Conservation (phyloP, 2,329 filamentous ascomycete species). For the Chrysoporthe puriensis region DNA sequence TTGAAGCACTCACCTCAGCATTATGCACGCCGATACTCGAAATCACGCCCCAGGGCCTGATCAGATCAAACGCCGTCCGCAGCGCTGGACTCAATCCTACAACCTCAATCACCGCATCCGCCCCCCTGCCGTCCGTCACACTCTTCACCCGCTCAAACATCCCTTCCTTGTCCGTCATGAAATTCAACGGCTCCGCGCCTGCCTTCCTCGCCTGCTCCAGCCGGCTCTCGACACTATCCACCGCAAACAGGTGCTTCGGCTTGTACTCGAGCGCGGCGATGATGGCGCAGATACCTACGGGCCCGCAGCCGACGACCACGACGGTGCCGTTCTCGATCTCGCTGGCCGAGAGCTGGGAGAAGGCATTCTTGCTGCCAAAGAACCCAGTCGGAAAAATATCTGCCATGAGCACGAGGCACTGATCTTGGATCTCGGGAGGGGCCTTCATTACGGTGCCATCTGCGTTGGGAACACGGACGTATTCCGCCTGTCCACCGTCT, state of each 20-base stretch:
- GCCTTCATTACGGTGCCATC: conserved; percentile 81
- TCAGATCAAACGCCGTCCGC: conserved; percentile 70
- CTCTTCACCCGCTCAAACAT: conserved; percentile 72
- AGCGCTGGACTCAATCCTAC: conserved; percentile 72
- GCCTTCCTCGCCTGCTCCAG: conserved; percentile 73
- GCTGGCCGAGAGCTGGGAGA: conserved; percentile 55
- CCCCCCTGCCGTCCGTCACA: conserved; percentile 77
- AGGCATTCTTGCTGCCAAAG: conserved; percentile 80
- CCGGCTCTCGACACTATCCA: conserved; percentile 77
- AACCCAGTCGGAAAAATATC: conserved; percentile 83
- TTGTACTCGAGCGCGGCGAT: conserved; percentile 76
- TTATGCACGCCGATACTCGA: conserved; percentile 79
- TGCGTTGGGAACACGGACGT: conserved; percentile 78
- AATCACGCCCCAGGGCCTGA: conserved; percentile 74
- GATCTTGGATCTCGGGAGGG: conserved; percentile 70
- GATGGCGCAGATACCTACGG: conserved; percentile 82
- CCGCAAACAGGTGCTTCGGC: conserved; percentile 75
- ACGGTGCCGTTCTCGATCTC: conserved; percentile 69
- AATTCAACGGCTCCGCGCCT: conserved; percentile 84
- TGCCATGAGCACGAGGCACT: conserved; percentile 82
- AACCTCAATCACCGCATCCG: conserved; percentile 82
- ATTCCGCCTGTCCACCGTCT: conserved; percentile 83
- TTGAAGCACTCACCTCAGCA: conserved; percentile 59
- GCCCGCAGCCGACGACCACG: conserved; percentile 83
- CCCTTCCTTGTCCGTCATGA: conserved; percentile 65